phyloP scores from a whole-genome alignment of 1,284 basidiomycete species.

The Ganoderma lucidum region DNA sequence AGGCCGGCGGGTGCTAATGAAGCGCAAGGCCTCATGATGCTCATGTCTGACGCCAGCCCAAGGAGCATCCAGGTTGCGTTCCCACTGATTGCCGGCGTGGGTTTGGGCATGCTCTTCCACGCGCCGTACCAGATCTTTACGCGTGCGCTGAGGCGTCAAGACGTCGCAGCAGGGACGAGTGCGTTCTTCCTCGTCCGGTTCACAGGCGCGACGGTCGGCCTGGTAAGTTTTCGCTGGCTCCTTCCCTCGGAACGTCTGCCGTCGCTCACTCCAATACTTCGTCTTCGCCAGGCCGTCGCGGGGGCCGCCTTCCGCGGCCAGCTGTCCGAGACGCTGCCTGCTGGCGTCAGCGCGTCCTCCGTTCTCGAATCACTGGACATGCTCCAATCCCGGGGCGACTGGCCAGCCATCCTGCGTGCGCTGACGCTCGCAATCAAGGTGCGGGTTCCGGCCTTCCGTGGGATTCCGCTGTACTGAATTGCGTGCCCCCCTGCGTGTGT shows the following conservation, averaged over 20 bases:
- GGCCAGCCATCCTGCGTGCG: slow-evolving; percentile 36
- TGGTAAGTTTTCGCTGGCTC: slow-evolving; percentile 56
- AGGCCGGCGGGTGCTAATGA: slow-evolving; percentile 17
- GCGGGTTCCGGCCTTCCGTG: slow-evolving; percentile 26
- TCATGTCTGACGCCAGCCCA: slow-evolving; percentile 61
- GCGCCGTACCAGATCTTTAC: slow-evolving; percentile 82
- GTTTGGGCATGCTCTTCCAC: slow-evolving; percentile 83
- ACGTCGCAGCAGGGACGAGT: slow-evolving; percentile 80
- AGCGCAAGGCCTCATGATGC: slow-evolving; percentile 64
- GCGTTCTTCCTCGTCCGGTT: slow-evolving; percentile 86
- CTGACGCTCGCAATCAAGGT: slow-evolving; percentile 45
- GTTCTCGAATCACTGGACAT: slow-evolving; percentile 59
- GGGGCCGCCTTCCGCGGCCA: slow-evolving; percentile 75
- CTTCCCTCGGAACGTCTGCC: slow-evolving; percentile 27
- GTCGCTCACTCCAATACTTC: slow-evolving; percentile 14
- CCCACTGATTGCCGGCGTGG: slow-evolving; percentile 77
- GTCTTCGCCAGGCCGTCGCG: slow-evolving; percentile 63
- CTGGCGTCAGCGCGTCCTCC: slow-evolving; percentile 57
- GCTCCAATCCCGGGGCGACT: slow-evolving; percentile 52
- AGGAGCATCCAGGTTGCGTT: slow-evolving; percentile 56
- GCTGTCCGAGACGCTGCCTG: slow-evolving; percentile 56
- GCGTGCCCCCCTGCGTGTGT: slow-evolving; percentile 12
- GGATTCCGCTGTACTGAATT: slow-evolving; percentile 21
- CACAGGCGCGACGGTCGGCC: slow-evolving; percentile 80
- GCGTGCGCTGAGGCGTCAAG: slow-evolving; percentile 63